Evolutionary conservation across 306 rosid genomes (phyloP).

Genomic region (Coriaria nepalensis): DNA sequence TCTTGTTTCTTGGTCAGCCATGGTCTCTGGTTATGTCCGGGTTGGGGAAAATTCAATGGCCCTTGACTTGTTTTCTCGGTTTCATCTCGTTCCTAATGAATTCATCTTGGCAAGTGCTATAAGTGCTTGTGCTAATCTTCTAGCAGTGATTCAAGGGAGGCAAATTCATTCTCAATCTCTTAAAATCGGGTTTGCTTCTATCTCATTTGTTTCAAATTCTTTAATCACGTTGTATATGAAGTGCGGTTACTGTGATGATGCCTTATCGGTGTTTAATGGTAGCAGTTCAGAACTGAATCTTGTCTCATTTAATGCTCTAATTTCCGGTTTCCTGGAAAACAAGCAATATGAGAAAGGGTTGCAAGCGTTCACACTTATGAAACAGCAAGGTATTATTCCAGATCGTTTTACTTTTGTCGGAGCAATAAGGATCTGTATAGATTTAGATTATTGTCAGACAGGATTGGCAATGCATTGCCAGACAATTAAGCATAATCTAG

Average conservation of each 20-base stretch:
- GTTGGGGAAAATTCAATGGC: constrained; percentile 22
- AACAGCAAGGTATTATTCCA: constrained; percentile 17
- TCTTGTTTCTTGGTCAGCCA: constrained; percentile 29
- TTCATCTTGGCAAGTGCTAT: constrained; percentile 22
- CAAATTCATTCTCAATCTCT: constrained; percentile 27
- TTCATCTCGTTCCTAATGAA: constrained; percentile 18
- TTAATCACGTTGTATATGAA: constrained; percentile 35
- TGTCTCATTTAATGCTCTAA: constrained; percentile 31
- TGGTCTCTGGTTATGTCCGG: constrained; percentile 31
- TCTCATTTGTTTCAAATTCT: constrained; percentile 29
- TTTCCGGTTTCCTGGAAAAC: constrained; percentile 27
- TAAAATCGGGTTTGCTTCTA: constrained; percentile 21
- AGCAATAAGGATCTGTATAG: constrained; percentile 18
- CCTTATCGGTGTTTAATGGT: constrained; percentile 17
- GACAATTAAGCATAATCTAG: constrained; percentile 24
- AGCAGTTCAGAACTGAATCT: constrained; percentile 12
- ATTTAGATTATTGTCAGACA: constrained; percentile 12
- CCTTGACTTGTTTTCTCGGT: constrained; percentile 25
- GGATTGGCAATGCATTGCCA: constrained; percentile 28
- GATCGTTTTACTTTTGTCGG: constrained; percentile 26
- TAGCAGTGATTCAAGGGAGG: constrained; percentile 11
- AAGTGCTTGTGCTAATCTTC: constrained; percentile 25
- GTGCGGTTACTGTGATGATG: constrained; percentile 24
- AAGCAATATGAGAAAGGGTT: constrained; percentile 18
- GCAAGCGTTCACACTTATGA: constrained; percentile 24